Base-by-base conservation (phyloP, 2,329 filamentous ascomycete species). In the Xylariomycetidae sp. region DNA sequence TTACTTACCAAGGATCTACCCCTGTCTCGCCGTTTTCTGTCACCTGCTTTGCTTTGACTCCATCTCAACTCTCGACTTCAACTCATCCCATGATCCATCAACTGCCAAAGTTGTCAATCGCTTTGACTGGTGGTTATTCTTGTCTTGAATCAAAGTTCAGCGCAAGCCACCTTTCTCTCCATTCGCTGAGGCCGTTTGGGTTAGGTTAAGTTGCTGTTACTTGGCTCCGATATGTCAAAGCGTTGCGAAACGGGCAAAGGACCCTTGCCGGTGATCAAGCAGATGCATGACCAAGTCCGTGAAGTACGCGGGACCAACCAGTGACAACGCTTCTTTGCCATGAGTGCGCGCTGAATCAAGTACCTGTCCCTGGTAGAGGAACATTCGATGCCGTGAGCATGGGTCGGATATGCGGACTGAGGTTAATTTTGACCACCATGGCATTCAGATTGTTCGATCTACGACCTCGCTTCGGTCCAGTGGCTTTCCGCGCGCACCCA, bases 201-300 rank as follows among this genome's bases (percentile, higher is more conserved):
- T n/a, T n/a, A n/a, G n/a, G n/a, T n/a, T n/a, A n/a, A n/a, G n/a
- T n/a, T n/a, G n/a, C n/a, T n/a, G n/a, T n/a, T n/a, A 10, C 30
- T 18, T 26, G 14, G 15, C 31, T 35, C 33, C 27, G 27, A 33
- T 20, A 33, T 29, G 16, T 30, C 25, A 29, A 39, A 40, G 35
- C 30, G 32, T 31, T 25, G 16, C 22, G 28, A 38, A 30, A 33
- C 30, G 23, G 25, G 20, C 36, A 31, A 19, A 20, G 14, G 16
- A 45, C 33, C 48, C 49, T 36, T n/a, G 46, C 31, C 23, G 49
- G 25, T 34, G 48, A 53, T 53, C 48, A 53, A 43, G 46, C 49
- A 37, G 34, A 23, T 38, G 31, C 25, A 34, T 36, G 20, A 27
- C 27, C 33, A 35, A 37, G 31, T 30, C 36, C 8, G n/a, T 31